Evolutionary conservation across 176 grass and related monocot genomes (phyloP).

Genomic region (Musa itinerans): DNA sequence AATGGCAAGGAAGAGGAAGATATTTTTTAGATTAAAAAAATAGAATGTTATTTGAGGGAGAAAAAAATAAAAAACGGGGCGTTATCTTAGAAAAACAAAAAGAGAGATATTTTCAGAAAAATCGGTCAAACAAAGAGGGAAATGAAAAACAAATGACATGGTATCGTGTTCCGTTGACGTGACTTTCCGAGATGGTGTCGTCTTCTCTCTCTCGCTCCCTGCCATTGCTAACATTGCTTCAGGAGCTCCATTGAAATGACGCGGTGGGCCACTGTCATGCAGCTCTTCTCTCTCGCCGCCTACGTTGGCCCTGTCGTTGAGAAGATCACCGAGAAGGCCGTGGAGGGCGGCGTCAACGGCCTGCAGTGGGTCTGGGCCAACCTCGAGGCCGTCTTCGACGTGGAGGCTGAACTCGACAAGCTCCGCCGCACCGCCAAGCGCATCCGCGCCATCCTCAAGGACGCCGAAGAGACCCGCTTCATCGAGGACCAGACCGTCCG

Average conservation of each 20-base stretch:
- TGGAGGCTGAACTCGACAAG: not conserved
- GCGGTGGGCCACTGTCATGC: not conserved
- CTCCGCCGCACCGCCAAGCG: not conserved
- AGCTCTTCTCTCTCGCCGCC: not conserved
- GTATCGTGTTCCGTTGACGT: too few relatives aligned
- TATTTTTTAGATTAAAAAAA: too few relatives aligned
- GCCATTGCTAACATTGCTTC: too few relatives aligned
- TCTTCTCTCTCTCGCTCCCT: too few relatives aligned
- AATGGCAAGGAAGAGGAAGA: too few relatives aligned
- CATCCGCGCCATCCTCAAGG: slow-evolving; percentile 10
- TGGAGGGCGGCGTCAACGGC: not conserved
- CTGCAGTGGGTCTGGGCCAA: not conserved
- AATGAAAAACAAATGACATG: too few relatives aligned
- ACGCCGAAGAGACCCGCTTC: slow-evolving; percentile 24
- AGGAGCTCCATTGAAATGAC: not conserved
- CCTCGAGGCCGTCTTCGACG: not conserved
- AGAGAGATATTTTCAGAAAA: too few relatives aligned
- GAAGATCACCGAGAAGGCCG: not conserved
- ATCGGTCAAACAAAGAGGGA: too few relatives aligned
- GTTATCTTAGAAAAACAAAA: too few relatives aligned
- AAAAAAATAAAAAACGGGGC: too few relatives aligned
- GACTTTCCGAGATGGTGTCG: too few relatives aligned
- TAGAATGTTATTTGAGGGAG: too few relatives aligned
- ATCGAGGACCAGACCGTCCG: slow-evolving; percentile 15
- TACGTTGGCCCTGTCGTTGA: not conserved